Conservation (phyloP, 495 filamentous ascomycete genomes). For the Sporormia fimetaria region DNA sequence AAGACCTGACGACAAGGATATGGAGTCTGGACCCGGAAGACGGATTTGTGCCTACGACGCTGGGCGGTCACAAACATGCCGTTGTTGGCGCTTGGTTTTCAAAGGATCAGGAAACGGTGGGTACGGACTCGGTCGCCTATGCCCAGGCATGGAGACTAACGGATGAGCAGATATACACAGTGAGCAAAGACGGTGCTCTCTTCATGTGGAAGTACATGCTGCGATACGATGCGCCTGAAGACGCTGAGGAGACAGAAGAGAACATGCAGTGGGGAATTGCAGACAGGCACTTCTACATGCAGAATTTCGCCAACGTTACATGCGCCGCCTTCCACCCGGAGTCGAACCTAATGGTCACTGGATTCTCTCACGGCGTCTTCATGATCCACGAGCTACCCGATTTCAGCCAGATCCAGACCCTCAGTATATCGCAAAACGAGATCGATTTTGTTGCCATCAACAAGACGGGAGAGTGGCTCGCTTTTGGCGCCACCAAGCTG, state of each 20-base stretch:
- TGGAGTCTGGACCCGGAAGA: conserved; percentile 85
- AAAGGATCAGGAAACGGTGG: conserved; percentile 68
- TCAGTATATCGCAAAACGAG: conserved; percentile 90
- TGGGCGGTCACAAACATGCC: conserved; percentile 79
- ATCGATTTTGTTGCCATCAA: conserved; percentile 91
- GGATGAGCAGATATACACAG: conserved; percentile 44
- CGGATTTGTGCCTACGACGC: conserved; percentile 74
- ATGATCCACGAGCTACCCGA: conserved; percentile 92
- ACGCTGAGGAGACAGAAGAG: conserved; percentile 46
- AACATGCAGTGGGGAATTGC: conserved; percentile 71
- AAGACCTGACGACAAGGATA: conserved; percentile 84
- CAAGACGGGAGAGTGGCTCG: conserved; percentile 89
- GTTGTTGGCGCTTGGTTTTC: conserved; percentile 88
- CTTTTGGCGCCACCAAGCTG: conserved; percentile 91
- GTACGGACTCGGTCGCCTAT: conserved; percentile 15
- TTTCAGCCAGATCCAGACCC: conserved; percentile 85
- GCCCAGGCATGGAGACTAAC: conserved; percentile 36
- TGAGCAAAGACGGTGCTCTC: conserved; percentile 56
- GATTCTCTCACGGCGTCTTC: conserved; percentile 91
- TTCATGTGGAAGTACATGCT: conserved; percentile 53
- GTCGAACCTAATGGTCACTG: conserved; percentile 80
- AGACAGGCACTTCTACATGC: conserved; percentile 82
- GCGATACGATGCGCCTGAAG: conserved; percentile 35
- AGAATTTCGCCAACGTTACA: conserved; percentile 74
- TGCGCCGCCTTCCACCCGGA: conserved; percentile 77